Evolutionary conservation across 345 rosid species (phyloP).

Genomic region (Tarenaya hassleriana): DNA sequence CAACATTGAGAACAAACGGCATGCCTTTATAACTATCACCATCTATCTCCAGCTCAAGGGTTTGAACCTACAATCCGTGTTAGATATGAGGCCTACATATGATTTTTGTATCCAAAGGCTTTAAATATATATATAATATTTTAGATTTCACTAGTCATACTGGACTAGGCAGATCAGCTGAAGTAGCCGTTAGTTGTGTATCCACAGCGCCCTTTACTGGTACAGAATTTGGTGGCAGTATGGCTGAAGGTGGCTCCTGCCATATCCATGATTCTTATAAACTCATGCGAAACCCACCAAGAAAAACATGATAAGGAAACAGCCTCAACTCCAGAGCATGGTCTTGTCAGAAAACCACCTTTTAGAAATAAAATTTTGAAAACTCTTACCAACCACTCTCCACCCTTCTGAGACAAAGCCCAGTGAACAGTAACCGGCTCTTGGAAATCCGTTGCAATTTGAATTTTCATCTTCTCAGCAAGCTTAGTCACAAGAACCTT

Average conservation of each 20-base stretch:
- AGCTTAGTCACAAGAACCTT: slow-evolving; percentile 73
- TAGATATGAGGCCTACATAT: slow-evolving; percentile 16
- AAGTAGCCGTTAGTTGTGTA: slow-evolving; percentile 40
- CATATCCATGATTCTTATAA: slow-evolving; percentile 27
- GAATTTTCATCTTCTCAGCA: slow-evolving; percentile 58
- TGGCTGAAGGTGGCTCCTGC: slow-evolving; percentile 71
- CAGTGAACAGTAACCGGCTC: slow-evolving; percentile 82
- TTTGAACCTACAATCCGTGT: slow-evolving; percentile 58
- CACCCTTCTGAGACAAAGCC: slow-evolving; percentile 77
- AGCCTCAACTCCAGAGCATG: slow-evolving; percentile 17
- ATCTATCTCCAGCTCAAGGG: slow-evolving; percentile 61
- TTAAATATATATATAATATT: slow-evolving; percentile 13
- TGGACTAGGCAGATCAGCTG: slow-evolving; percentile 55
- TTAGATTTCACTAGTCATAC: slow-evolving; percentile 31
- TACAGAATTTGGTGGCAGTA: slow-evolving; percentile 74
- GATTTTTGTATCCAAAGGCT: slow-evolving; percentile 18
- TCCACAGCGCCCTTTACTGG: slow-evolving; percentile 48
- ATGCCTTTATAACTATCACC: slow-evolving; percentile 72
- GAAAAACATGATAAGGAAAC: slow-evolving; percentile 7
- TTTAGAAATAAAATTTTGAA: slow-evolving; percentile 9
- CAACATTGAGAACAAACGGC: slow-evolving; percentile 79
- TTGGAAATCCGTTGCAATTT: slow-evolving; percentile 58
- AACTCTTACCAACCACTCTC: slow-evolving; percentile 92
- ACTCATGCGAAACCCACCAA: slow-evolving; percentile 19
- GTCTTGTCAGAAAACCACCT: neutral